These are phyloP conservation scores for Volutella citrinella DNA, from an alignment of 2,329 filamentous ascomycete genomes.

Conservation along the genomic window DNA sequence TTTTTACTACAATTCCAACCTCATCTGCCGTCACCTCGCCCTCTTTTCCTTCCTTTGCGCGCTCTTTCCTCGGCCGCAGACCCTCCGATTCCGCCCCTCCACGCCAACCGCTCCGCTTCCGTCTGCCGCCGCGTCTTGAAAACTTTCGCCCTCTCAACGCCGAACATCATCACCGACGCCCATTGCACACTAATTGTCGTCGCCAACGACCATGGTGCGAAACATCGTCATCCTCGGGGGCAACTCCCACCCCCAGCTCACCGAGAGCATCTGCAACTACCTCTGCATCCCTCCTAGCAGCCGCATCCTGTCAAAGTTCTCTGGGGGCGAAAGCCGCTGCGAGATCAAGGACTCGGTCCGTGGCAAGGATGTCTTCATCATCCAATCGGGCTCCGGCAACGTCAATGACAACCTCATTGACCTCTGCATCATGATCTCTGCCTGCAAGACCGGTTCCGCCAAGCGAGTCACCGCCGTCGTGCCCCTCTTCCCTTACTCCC, in stretches of 20 bases:
- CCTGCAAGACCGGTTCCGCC: conserved; percentile 91
- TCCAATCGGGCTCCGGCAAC: conserved; percentile 87
- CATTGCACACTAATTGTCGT: too few species aligned
- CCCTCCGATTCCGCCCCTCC: conserved; percentile 28
- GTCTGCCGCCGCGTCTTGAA: conserved; percentile 23
- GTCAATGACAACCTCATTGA: conserved; percentile 98
- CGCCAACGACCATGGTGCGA: conserved; percentile 83
- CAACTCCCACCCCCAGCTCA: conserved; percentile 85
- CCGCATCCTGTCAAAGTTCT: conserved; percentile 86
- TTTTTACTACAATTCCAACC: conserved; percentile 4
- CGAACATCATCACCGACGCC: conserved; percentile 7
- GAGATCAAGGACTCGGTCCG: conserved; percentile 96
- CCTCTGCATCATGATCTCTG: conserved; percentile 96
- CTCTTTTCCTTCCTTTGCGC: conserved; percentile 8
- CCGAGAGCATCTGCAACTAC: conserved; percentile 81
- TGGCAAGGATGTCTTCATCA: conserved; percentile 98
- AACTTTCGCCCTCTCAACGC: conserved; percentile 20
- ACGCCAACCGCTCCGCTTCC: conserved; percentile 26
- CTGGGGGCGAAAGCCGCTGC: conserved; percentile 89
- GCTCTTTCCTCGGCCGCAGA: conserved; percentile 2
- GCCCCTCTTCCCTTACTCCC: conserved; percentile 93
- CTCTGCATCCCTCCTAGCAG: conserved; percentile 84
- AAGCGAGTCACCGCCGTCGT: conserved; percentile 91
- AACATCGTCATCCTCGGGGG: conserved; percentile 94
- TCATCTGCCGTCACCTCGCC: conserved; percentile 9